phyloP scores from a whole-genome alignment of 371 early-diverging fungal genomes.

The Cokeromyces recurvatus region DNA sequence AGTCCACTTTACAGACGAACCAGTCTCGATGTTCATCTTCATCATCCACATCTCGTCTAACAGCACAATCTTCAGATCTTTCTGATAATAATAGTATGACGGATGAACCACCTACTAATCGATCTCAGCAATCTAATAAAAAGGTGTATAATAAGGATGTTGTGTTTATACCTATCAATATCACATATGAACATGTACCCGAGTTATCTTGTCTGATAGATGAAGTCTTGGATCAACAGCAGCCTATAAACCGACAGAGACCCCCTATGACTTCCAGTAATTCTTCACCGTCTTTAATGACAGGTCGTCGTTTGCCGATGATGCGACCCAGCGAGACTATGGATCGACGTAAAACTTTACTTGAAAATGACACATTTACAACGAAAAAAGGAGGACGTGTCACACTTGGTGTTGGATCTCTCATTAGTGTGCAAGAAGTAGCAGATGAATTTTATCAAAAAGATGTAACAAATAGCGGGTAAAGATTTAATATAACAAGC shows the following conservation, averaged over 20 bases:
- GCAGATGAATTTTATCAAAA: slow-evolving; percentile 21
- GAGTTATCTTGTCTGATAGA: slow-evolving; percentile 40
- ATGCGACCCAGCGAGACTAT: slow-evolving; percentile 38
- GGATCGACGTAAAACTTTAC: slow-evolving; percentile 30
- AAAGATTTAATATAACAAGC: slow-evolving; percentile 1
- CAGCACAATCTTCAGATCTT: not conserved
- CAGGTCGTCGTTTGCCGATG: too few relatives aligned
- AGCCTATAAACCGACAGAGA: not conserved
- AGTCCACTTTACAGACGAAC: slow-evolving; percentile 42
- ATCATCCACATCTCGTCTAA: slow-evolving; percentile 26
- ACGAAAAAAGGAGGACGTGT: slow-evolving; percentile 33
- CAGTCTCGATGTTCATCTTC: slow-evolving; percentile 21
- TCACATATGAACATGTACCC: slow-evolving; percentile 44
- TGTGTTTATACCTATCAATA: slow-evolving; percentile 43
- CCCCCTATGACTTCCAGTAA: not conserved
- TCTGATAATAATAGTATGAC: slow-evolving; percentile 26
- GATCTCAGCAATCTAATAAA: not conserved
- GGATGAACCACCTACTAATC: slow-evolving; percentile 25
- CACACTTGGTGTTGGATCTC: slow-evolving; percentile 36
- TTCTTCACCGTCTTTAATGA: not conserved
- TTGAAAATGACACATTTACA: slow-evolving; percentile 13
- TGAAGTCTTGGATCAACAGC: slow-evolving; percentile 41
- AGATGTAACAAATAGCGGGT: slow-evolving; percentile 9
- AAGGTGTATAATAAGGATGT: slow-evolving; percentile 33
- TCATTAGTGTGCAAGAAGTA: slow-evolving; percentile 39